A percentile compares a stretch with the other conserved stretches of the same genome.
phyloP scores from a whole-genome alignment of 192 early-diverging fungal genomes.

The Backusella mclennaniae region DNA sequence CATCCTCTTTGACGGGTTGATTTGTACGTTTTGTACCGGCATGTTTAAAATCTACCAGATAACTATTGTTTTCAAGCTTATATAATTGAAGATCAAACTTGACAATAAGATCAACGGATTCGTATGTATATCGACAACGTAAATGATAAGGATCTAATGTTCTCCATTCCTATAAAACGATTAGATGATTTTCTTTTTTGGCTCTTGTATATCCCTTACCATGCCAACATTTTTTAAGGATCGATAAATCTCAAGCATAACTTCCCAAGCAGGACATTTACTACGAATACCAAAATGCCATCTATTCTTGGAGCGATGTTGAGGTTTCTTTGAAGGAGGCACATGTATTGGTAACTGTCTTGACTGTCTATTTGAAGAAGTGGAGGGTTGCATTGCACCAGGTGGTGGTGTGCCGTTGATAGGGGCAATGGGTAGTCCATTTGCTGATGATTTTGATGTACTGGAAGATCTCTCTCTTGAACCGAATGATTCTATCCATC shows the following conservation, averaged over 20 bases:
- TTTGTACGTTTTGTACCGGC: slow-evolving; percentile 37
- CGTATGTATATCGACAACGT: slow-evolving; percentile 65
- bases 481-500: neutral
- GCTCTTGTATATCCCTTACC: slow-evolving; percentile 36
- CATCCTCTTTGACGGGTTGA: neutral
- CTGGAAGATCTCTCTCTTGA: slow-evolving; percentile 2
- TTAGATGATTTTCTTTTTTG: neutral
- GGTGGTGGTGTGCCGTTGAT: slow-evolving; percentile 31
- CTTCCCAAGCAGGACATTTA: slow-evolving; percentile 85
- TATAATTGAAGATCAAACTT: slow-evolving; percentile 97
- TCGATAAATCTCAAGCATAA: slow-evolving; percentile 97
- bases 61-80: slow-evolving; percentile 86
- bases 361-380: slow-evolving; percentile 15
- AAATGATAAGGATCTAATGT: slow-evolving; percentile 87
- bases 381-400: slow-evolving; percentile 26
- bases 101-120: slow-evolving; percentile 47
- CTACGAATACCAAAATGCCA: slow-evolving; percentile 99
- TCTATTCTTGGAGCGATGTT: slow-evolving; percentile 60
- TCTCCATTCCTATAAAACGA: slow-evolving; percentile 73
- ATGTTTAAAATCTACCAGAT: slow-evolving; percentile 96
- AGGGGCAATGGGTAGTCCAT: slow-evolving; percentile 18
- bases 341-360: slow-evolving; percentile 22
- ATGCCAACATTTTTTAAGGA: slow-evolving; percentile 88
- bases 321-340: slow-evolving; percentile 20
- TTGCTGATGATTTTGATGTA: neutral